Conservation (phyloP, 2,329 filamentous ascomycete species). For the Sphaerulina musiva region DNA sequence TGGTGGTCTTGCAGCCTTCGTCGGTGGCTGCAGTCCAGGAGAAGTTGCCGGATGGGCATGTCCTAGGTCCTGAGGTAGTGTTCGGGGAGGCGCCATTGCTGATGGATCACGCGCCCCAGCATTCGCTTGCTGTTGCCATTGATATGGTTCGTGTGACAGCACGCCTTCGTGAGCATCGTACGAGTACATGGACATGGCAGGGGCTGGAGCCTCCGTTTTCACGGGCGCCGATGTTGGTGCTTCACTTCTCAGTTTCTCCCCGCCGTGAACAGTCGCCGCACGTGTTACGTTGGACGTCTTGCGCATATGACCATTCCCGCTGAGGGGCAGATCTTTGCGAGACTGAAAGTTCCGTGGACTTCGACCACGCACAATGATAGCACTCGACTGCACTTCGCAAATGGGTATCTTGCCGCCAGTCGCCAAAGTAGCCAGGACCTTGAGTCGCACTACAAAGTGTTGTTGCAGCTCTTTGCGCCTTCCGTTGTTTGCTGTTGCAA, state of each 20-base stretch:
- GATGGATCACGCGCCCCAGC: slow-evolving; percentile 33
- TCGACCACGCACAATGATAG: slow-evolving; percentile 86
- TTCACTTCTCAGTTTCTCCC: slow-evolving; percentile 25
- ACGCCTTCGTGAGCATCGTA: slow-evolving; percentile 38
- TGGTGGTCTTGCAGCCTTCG: slow-evolving; percentile 38
- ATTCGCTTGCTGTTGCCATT: slow-evolving; percentile 33
- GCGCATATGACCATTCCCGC: slow-evolving; percentile 69
- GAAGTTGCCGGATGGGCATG: slow-evolving; percentile 39
- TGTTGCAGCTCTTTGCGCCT: slow-evolving; percentile 91
- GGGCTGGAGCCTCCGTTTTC: slow-evolving; percentile 32
- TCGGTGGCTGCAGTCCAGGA: slow-evolving; percentile 41
- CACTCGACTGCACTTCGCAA: slow-evolving; percentile 77
- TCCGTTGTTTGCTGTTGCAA: slow-evolving; percentile 93
- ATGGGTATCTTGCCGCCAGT: slow-evolving; percentile 77
- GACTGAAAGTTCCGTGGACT: slow-evolving; percentile 94
- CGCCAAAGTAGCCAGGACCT: slow-evolving; percentile 73
- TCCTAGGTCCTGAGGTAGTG: slow-evolving; percentile 15
- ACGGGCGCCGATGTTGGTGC: slow-evolving; percentile 28
- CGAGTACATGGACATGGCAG: slow-evolving; percentile 36
- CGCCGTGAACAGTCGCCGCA: slow-evolving; percentile 26
- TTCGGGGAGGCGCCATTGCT: slow-evolving; percentile 34
- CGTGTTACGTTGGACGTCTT: slow-evolving; percentile 43
- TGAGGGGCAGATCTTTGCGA: slow-evolving; percentile 82
- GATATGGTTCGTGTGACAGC: slow-evolving; percentile 38
- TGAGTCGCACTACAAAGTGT: slow-evolving; percentile 85